Base-by-base conservation (phyloP, 1,284 basidiomycete species). In the Amylostereum areolatum region DNA sequence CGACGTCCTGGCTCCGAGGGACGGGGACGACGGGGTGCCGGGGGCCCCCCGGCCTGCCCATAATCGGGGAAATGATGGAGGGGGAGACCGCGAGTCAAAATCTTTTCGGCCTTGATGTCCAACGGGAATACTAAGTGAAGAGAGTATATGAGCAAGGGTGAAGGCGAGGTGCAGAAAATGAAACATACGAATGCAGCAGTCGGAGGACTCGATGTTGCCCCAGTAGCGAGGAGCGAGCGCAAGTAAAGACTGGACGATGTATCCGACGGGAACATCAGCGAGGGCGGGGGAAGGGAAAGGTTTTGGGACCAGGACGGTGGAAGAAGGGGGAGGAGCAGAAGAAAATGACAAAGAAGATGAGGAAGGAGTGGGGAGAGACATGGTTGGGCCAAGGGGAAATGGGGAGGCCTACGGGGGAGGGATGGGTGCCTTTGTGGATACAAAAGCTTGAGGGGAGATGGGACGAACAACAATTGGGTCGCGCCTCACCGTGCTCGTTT, bases 111-210 rank as follows among this genome's bases (percentile, higher is more conserved):
- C 6, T 27, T 48, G 33, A 41, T 42, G 52, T 59, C 61, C 49
- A 66, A 47, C 30, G 67, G 65, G 41, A 66, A 63, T 49, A 67
- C 67, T 69, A 52, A 18, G 48, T 27, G 33, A n/a, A n/a, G n/a
- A n/a, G 43, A 18, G 43, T 31, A 48, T 39, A 41, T 52, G 40
- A 48, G n/a, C 10, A 45, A 11, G 31, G 30, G 24, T 4, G 11
- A 6, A 33, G 32, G 18, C 44, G 33, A 18, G 46, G 5, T 30
- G n/a, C n/a, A n/a, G n/a, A n/a, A 28, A 5, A 31, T 46, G 36
- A 52, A 37, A 69, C 81, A 50, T 58, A 86, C 87, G 74, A 54
- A 89, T 74, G 42, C 86, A 83, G 66, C 83, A 87, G 64, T 89
- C 83, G 24, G 87, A 75, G 1, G 81, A 84, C 57, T 86, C 81